Evolutionary conservation across 495 filamentous ascomycete genomes (phyloP).

Genomic region (Tuber brumale): DNA sequence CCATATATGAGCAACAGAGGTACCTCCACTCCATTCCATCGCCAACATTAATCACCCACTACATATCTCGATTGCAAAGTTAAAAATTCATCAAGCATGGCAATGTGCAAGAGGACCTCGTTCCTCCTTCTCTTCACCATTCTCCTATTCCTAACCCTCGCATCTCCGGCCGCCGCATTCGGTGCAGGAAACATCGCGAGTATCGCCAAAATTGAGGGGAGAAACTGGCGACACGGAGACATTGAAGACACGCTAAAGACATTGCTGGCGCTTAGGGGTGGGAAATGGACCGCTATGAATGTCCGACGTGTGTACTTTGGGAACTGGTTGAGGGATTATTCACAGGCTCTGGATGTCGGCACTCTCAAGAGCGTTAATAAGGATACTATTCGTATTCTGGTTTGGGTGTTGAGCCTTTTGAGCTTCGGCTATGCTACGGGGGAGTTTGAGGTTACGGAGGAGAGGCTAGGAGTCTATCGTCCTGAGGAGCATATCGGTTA

Average conservation of each 20-base stretch:
- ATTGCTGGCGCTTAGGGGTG: slow-evolving; percentile 75
- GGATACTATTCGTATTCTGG: slow-evolving; percentile 80
- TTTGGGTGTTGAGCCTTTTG: slow-evolving; percentile 87
- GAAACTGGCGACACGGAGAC: slow-evolving; percentile 92
- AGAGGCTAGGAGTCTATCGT: slow-evolving; percentile 83
- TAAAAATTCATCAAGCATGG: slow-evolving; percentile 12
- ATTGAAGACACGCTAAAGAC: slow-evolving; percentile 73
- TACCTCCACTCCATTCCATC: not conserved
- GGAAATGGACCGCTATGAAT: slow-evolving; percentile 91
- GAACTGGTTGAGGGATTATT: slow-evolving; percentile 70
- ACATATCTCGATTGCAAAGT: not conserved
- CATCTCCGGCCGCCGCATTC: slow-evolving; percentile 62
- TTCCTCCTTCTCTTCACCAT: slow-evolving; percentile 49
- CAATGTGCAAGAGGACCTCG: slow-evolving; percentile 15
- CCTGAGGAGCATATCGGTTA: slow-evolving; percentile 88
- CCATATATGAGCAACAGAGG: not conserved
- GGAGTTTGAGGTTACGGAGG: slow-evolving; percentile 92
- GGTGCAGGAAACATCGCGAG: slow-evolving; percentile 94
- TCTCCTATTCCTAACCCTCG: slow-evolving; percentile 56
- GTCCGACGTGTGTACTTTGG: slow-evolving; percentile 91
- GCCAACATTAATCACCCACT: not conserved
- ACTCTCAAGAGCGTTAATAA: slow-evolving; percentile 83
- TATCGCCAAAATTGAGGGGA: slow-evolving; percentile 85
- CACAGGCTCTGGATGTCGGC: slow-evolving; percentile 85
- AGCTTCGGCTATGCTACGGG: slow-evolving; percentile 93